These are phyloP conservation scores for Aspergillus nidulans DNA, from an alignment of 495 filamentous ascomycete genomes.

Conservation along the genomic window DNA sequence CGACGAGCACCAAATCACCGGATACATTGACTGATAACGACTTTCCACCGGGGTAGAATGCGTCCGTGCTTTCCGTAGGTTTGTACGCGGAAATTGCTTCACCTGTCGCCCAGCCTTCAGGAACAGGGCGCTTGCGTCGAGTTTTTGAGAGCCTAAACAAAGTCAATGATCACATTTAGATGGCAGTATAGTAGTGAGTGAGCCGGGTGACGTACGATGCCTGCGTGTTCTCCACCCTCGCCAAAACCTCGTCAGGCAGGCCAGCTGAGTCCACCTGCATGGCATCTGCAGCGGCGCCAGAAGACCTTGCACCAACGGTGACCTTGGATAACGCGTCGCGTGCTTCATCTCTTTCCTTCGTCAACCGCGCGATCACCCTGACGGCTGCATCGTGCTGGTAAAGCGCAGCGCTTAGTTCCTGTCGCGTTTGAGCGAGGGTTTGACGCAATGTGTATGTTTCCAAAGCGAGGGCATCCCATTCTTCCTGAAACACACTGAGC, in stretches of 20 bases:
- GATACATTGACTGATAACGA: slow-evolving; percentile 61
- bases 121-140: slow-evolving; percentile 81
- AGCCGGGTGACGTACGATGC: slow-evolving; percentile 54
- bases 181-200: not conserved
- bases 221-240: slow-evolving; percentile 73
- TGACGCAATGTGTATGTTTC: slow-evolving; percentile 87
- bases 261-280: slow-evolving; percentile 84
- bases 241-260: slow-evolving; percentile 66
- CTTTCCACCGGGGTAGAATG: slow-evolving; percentile 59
- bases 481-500: slow-evolving; percentile 93
- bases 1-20: slow-evolving; percentile 70
- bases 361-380: slow-evolving; percentile 84
- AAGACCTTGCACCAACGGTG: slow-evolving; percentile 58
- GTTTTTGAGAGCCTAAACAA: slow-evolving; percentile 69
- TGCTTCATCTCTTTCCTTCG: slow-evolving; percentile 87
- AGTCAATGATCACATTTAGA: slow-evolving; percentile 7
- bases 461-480: slow-evolving; percentile 92
- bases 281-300: slow-evolving; percentile 57
- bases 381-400: slow-evolving; percentile 97
- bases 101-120: slow-evolving; percentile 75
- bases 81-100: slow-evolving; percentile 69
- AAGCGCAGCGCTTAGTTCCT: slow-evolving; percentile 87
- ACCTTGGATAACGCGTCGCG: slow-evolving; percentile 87
- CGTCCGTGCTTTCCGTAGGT: slow-evolving; percentile 53
- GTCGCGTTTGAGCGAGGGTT: slow-evolving; percentile 80